phyloP scores from a whole-genome alignment of 805 yeast species.

The Saccharomycopsis schoenii region DNA sequence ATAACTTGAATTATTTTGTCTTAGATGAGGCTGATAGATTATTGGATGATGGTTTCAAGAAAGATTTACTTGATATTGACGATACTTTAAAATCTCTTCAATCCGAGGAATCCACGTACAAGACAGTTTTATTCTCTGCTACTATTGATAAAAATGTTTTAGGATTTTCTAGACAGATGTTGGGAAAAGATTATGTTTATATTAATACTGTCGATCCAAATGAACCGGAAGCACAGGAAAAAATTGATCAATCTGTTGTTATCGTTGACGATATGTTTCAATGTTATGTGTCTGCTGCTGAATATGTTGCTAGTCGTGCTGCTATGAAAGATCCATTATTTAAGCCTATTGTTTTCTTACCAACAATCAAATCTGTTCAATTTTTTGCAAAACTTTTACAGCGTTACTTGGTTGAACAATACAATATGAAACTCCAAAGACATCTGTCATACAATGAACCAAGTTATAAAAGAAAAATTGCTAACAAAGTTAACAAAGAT shows the following conservation, averaged over 20 bases:
- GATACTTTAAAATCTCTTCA: constrained; percentile 33
- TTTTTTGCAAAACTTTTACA: constrained; percentile 30
- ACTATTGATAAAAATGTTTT: constrained; percentile 67
- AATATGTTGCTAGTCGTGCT: constrained; percentile 29
- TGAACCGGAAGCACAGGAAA: constrained; percentile 72
- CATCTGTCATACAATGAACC: constrained; percentile 47
- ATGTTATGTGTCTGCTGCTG: constrained; percentile 46
- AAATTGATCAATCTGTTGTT: constrained; percentile 59
- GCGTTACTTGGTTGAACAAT: not conserved
- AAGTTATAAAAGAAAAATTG: constrained; percentile 1
- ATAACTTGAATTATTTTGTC: constrained; percentile 50
- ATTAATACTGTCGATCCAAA: constrained; percentile 67
- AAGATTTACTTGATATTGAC: constrained; percentile 51
- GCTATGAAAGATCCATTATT: constrained; percentile 31
- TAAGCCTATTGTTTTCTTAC: constrained; percentile 77
- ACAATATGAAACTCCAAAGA: constrained; percentile 43
- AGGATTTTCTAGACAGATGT: constrained; percentile 48
- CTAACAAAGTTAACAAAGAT: not conserved
- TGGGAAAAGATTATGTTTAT: constrained; percentile 44
- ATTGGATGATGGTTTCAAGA: constrained; percentile 71
- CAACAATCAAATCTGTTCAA: constrained; percentile 64
- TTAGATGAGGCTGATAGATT: constrained; percentile 91
- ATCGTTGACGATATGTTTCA: constrained; percentile 46
- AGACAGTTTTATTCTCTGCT: constrained; percentile 78
- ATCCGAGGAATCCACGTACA: constrained; percentile 28